Evolutionary conservation across 768 basidiomycete species (phyloP), one percentile per base, ranked within the genome.

Genomic region (Dacryopinax spathularia): DNA sequence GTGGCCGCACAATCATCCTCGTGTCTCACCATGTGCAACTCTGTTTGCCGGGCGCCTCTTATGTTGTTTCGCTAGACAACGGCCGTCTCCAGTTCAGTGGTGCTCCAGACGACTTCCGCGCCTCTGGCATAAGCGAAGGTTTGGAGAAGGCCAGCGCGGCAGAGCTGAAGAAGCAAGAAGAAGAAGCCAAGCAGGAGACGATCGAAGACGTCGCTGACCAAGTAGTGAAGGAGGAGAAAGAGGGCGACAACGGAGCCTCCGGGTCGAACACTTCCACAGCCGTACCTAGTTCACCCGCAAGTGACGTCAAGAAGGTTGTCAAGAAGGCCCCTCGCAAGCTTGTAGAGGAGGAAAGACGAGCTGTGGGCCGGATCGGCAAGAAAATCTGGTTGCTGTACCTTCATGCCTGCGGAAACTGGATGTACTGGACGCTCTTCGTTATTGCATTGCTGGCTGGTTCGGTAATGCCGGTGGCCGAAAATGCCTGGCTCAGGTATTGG

Each of bases 11-110:
- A 0, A 76, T 95, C 60, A 79, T 97, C 44, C 79, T 98, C 25
- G 92, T 96, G 60, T 96, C 94, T 1, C 95, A 99, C 70, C 92
- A 95, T 70, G 88, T 96, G 34, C 88, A 92, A 70, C 79, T 98
- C 2, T 92, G 90, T 69, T 80, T 84, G 1, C 83, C 89, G 0
- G 87, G 83, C 33, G 91, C 94, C 1, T 77, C 75, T 27, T 93
- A 91, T 72, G 79, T 97, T 67, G 88, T 95, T 36, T 85, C 87
- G 15, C 78, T 92, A 31, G 89, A 91, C 68, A 85, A 88, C 69
- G 90, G 89, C 33, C 82, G 83, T n/a, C 80, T 93, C 15, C 75
- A 81, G 48, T 95, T 86, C 73, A 78, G 84, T 64, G 93, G 93
- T 33, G 78, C 78, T 65, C 75, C 77, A 34, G 80, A 84, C 6